Percentiles rank a stretch among this genome's conserved stretches.
These are phyloP conservation scores for Rutidosis leptorrhynchoides DNA, from an alignment of 129 eudicot genomes.

Conservation along the genomic window DNA sequence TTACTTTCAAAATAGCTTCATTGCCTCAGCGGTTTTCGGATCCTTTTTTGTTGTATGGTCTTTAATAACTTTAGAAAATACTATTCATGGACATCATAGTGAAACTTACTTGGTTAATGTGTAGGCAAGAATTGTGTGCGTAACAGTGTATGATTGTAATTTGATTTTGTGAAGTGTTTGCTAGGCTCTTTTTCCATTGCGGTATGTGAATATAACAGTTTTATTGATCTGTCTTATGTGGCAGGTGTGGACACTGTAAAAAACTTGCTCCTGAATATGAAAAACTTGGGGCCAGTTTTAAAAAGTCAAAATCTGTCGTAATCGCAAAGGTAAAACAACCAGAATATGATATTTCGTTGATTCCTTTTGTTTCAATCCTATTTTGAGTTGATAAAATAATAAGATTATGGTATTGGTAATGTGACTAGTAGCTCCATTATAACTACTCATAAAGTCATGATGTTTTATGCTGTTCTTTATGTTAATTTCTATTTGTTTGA, in stretches of 20 bases:
- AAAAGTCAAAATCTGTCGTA: constrained; percentile 85
- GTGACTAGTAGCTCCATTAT: neutral
- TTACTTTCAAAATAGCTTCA: neutral
- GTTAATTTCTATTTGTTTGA: neutral
- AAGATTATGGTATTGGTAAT: constrained; percentile 10
- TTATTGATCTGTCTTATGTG: constrained; percentile 17
- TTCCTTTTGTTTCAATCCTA: constrained; percentile 3
- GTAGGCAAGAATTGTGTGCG: constrained; percentile 6
- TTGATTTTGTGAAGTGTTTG: constrained; percentile 8
- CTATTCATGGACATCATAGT: constrained; percentile 1
- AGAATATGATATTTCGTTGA: constrained; percentile 7
- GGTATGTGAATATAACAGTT: neutral
- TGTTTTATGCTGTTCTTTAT: neutral
- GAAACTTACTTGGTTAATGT: constrained; percentile 15
- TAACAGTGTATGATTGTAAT: neutral
- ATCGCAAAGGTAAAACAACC: constrained; percentile 67
- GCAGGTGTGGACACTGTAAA: constrained; percentile 99
- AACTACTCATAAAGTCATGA: neutral
- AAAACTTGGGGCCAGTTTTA: constrained; percentile 83
- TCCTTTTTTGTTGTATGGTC: neutral
- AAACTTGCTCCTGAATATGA: constrained; percentile 98
- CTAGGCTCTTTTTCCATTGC: neutral
- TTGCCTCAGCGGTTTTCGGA: neutral
- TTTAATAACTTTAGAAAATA: neutral
- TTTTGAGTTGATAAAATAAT: constrained; percentile 14